A percentile compares a stretch with the other conserved stretches of the same genome.
Conservation (phyloP, 2,329 filamentous ascomycete species). For the Aspergillus sergii region DNA sequence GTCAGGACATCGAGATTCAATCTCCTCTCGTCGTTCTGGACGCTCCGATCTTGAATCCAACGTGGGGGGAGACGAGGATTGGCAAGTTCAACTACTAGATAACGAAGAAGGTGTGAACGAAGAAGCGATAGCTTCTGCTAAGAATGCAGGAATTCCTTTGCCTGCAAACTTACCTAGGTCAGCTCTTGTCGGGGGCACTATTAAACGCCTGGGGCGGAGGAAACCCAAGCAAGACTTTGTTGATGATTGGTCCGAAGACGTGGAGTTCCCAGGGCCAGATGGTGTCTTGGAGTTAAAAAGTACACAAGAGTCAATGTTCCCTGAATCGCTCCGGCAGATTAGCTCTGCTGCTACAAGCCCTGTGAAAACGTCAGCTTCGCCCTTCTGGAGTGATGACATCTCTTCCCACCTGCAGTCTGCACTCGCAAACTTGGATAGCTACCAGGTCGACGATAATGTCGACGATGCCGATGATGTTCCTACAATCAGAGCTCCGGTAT, state of each 20-base stretch:
- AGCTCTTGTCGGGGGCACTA: conserved; percentile 87
- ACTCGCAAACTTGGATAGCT: conserved; percentile 61
- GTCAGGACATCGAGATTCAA: conserved; percentile 67
- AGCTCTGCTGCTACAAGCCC: conserved; percentile 51
- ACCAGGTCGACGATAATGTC: conserved; percentile 63
- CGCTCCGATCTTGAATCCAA: conserved; percentile 79
- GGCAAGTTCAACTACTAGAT: conserved; percentile 79
- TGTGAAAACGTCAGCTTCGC: conserved; percentile 34
- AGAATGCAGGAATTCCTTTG: conserved; percentile 87
- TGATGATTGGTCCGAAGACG: conserved; percentile 80
- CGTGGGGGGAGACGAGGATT: conserved; percentile 77
- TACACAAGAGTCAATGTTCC: conserved; percentile 63
- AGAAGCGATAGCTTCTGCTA: conserved; percentile 84
- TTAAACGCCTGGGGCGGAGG: conserved; percentile 80
- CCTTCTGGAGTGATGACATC: conserved; percentile 34
- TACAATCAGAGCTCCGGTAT: conserved; percentile 70
- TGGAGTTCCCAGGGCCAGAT: conserved; percentile 66
- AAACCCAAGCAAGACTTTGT: conserved; percentile 73
- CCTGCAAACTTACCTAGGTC: conserved; percentile 85
- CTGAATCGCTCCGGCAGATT: conserved; percentile 69
- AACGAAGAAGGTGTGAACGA: conserved; percentile 82
- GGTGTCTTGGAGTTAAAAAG: conserved; percentile 66
- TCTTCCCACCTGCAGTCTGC: conserved; percentile 59
- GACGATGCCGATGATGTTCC: conserved; percentile 65
- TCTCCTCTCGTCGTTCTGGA: conserved; percentile 79